A percentile compares a stretch with the other conserved stretches of the same genome.
These are phyloP conservation scores for Ophiostoma ulmi DNA, from an alignment of 2,329 filamentous ascomycete species.

Conservation along the genomic window DNA sequence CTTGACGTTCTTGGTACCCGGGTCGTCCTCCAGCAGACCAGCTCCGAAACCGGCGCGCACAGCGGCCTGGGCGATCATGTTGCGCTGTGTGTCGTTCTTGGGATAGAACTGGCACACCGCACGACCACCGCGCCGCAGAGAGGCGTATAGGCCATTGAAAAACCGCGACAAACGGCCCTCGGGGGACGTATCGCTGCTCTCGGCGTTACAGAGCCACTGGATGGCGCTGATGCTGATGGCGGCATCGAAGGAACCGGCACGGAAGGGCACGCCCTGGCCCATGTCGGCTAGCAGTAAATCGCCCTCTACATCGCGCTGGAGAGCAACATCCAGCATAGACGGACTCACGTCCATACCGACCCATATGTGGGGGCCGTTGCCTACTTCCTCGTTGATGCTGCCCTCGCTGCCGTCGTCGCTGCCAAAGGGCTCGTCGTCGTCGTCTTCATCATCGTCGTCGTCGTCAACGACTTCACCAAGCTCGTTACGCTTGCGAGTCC, in stretches of 20 bases:
- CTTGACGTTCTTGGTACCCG: constrained; percentile 93
- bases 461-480: background rate
- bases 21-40: constrained; percentile 90
- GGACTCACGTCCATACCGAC: constrained; percentile 94
- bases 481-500: constrained; percentile 16
- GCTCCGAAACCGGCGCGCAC: constrained; percentile 93
- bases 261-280: constrained; percentile 90
- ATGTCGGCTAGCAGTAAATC: constrained; percentile 94
- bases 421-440: constrained; percentile 14
- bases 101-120: constrained; percentile 98
- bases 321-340: constrained; percentile 92
- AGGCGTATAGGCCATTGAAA: constrained; percentile 87
- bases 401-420: constrained; percentile 19
- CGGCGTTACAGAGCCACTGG: constrained; percentile 98
- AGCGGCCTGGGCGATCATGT: constrained; percentile 86
- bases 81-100: constrained; percentile 85
- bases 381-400: constrained; percentile 52
- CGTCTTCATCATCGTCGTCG: constrained; percentile 3
- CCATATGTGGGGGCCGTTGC: constrained; percentile 87
- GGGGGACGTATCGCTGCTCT: constrained; percentile 77
- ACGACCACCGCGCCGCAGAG: constrained; percentile 73
- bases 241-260: constrained; percentile 86
- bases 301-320: constrained; percentile 87
- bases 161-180: constrained; percentile 75
- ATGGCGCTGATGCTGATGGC: constrained; percentile 92